These are phyloP conservation scores for Lachnellula hyalina DNA, from an alignment of 2,329 filamentous ascomycete genomes.

Conservation along the genomic window DNA sequence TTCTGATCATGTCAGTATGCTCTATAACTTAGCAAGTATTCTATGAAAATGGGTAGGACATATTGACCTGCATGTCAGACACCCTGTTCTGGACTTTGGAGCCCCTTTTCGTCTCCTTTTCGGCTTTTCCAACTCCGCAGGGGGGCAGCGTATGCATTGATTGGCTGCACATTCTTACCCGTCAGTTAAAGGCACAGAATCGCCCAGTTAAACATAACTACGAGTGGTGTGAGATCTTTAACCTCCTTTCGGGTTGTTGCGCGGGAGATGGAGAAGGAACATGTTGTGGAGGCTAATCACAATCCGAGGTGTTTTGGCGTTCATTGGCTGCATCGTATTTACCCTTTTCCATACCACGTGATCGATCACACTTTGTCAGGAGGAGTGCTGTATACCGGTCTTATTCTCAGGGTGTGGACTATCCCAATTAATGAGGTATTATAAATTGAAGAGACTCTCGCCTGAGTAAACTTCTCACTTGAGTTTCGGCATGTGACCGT, in stretches of 20 bases:
- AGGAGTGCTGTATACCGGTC: too few relatives aligned
- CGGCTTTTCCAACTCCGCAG: not conserved
- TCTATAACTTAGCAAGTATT: not conserved
- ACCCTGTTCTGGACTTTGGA: not conserved
- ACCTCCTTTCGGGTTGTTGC: not conserved
- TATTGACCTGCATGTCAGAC: not conserved
- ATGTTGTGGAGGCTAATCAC: not conserved
- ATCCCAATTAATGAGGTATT: too few relatives aligned
- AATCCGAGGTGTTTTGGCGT: not conserved
- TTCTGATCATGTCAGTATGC: not conserved
- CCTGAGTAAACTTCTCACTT: too few relatives aligned
- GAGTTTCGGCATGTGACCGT: too few relatives aligned
- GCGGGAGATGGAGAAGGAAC: not conserved
- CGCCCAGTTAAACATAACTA: not conserved
- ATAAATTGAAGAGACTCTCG: too few relatives aligned
- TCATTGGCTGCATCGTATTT: slow-evolving; percentile 41
- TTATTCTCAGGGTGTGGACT: too few relatives aligned
- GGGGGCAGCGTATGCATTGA: not conserved
- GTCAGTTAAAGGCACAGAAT: not conserved
- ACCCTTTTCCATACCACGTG: too few relatives aligned
- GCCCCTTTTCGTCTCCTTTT: not conserved
- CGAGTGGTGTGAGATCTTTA: not conserved
- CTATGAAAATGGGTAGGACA: not conserved
- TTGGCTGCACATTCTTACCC: not conserved
- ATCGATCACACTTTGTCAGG: too few relatives aligned